phyloP scores from a whole-genome alignment of 2,329 filamentous ascomycete species.

The Pestalotiopsis fici region DNA sequence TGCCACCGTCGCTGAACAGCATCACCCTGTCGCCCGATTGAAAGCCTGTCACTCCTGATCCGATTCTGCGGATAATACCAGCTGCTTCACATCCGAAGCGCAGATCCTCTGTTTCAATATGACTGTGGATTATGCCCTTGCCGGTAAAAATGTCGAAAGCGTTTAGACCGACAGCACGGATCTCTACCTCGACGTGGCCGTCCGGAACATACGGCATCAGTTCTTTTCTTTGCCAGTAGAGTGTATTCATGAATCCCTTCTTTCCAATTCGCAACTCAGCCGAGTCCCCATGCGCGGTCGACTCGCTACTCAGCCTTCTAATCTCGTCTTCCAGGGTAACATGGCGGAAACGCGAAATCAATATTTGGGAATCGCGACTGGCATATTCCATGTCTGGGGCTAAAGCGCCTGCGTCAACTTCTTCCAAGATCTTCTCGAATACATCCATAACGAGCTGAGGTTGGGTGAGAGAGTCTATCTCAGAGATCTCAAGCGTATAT shows the following conservation, averaged over 20 bases:
- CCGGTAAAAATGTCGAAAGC: conserved; percentile 18
- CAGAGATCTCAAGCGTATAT: not conserved
- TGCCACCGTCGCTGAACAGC: conserved; percentile 10
- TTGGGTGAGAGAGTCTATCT: not conserved
- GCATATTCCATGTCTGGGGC: not conserved
- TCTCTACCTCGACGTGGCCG: conserved; percentile 12
- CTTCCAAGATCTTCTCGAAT: not conserved
- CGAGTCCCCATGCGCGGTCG: not conserved
- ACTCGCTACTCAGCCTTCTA: not conserved
- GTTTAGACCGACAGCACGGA: conserved; percentile 17
- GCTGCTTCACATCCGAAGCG: not conserved
- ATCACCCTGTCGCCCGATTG: conserved; percentile 14
- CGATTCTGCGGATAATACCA: not conserved
- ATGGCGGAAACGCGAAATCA: not conserved
- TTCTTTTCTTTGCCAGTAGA: not conserved
- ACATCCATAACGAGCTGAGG: not conserved
- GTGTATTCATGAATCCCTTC: not conserved
- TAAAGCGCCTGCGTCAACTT: not conserved
- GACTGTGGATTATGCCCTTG: conserved; percentile 15
- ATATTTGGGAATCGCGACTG: not conserved
- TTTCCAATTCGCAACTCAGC: not conserved
- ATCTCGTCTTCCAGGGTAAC: not conserved
- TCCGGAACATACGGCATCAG: too few relatives aligned
- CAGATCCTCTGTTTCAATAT: not conserved
- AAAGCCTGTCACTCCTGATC: not conserved